Base-by-base conservation (phyloP, 495 filamentous ascomycete species). In the Penicillium manginii region DNA sequence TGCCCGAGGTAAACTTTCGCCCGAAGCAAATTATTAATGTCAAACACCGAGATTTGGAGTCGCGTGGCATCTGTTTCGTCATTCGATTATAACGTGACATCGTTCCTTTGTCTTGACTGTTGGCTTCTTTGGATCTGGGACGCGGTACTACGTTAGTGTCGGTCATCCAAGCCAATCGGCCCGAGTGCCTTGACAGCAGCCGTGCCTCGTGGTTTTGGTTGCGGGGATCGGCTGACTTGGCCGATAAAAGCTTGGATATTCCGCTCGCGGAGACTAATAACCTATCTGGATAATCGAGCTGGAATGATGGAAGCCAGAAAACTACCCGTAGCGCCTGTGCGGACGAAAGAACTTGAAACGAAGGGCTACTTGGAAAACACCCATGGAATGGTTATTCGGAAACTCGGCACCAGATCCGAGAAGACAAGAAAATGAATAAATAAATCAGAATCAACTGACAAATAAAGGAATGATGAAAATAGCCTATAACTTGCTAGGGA, bases 11-110 rank as follows among this genome's bases (percentile, higher is more conserved):
- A 22, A 47, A 26, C 45, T 26, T 22, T 47, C 9, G 45, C 45
- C 19, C 19, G 45, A 47, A 47, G 45, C 15, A 47, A 47, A 47
- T 47, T 47, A 47, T 26, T 47, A 47, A 47, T 47, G 14, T 23
- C 45, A 47, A 47, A 3, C 21, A n/a, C 21, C 45, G 21, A 47
- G 19, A 23, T 47, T 47, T 47, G 45, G 45, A 26, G 45, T 47
- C 45, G 45, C 21, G 45, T 47, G 45, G 21, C 26, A 47, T 47
- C 45, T 47, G 45, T 11, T 47, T 47, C 6, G 45, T 26, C 11
- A 10, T 2, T 47, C 15, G 7, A n/a, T n/a, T 12, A 37, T 37
- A 45, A 21, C 40, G 40, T 45, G 40, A 45, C 40, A 45, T 45
- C 18, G 40, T 21, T n/a, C 40, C n/a, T 19, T 19, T n/a, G n/a